These are phyloP conservation scores for Quercus tomentella DNA, from an alignment of 331 rosid species.

Conservation along the genomic window DNA sequence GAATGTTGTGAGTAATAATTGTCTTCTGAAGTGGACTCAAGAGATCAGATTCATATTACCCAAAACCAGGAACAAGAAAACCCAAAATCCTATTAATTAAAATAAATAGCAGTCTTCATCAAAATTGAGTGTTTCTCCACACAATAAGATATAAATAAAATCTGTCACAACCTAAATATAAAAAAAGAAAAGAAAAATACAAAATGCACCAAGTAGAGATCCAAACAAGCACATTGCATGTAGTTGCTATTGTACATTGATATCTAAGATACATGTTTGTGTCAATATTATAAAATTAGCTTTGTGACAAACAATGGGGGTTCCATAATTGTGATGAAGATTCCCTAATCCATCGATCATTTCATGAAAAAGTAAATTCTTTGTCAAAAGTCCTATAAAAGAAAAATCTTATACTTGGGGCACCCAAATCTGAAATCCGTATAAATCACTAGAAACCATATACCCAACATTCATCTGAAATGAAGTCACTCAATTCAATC, in stretches of 20 bases:
- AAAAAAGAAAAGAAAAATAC: background rate
- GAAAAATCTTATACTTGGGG: background rate
- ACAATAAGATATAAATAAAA: background rate
- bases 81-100: background rate
- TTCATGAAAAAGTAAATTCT: background rate
- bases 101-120: background rate
- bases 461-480: background rate
- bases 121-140: background rate
- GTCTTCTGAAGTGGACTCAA: background rate
- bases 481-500: background rate
- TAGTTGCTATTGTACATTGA: background rate
- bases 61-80: background rate
- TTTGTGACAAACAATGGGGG: background rate
- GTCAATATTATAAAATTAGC: background rate
- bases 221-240: background rate
- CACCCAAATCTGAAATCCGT: background rate
- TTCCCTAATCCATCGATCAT: too few relatives aligned
- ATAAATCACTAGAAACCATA: background rate
- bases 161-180: background rate
- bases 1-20: background rate
- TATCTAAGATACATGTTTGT: background rate
- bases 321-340: too few relatives aligned
- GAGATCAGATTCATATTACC: background rate
- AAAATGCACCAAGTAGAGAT: background rate
- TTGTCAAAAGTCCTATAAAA: background rate